Evolutionary conservation across 192 early-diverging fungal genomes (phyloP).

Genomic region (Oehlia diaphana): DNA sequence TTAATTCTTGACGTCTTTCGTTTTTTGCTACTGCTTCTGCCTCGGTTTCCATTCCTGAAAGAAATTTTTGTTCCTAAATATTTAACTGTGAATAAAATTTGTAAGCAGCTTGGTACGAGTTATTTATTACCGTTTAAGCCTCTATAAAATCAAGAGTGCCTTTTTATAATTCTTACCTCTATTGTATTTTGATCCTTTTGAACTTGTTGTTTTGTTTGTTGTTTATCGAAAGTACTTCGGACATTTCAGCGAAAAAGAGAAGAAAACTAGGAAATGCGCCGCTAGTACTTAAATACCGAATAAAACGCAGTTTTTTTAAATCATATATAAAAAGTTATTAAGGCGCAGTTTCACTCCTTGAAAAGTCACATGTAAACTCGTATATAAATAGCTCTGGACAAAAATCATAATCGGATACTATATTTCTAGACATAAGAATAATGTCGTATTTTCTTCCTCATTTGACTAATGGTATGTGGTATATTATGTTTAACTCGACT

Average conservation of each 20-base stretch:
- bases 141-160: neutral
- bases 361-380: too few species aligned
- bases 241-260: neutral
- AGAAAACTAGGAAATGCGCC: neutral
- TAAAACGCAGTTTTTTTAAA: too few species aligned
- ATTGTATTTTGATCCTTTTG: neutral
- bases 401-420: too few species aligned
- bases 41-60: neutral
- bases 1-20: constrained; percentile 28
- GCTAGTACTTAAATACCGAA: neutral
- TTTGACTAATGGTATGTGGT: constrained; percentile 55
- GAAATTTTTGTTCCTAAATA: neutral
- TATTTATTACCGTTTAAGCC: too few species aligned
- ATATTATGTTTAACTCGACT: neutral
- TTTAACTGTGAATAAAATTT: neutral
- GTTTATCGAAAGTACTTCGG: neutral
- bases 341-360: too few species aligned
- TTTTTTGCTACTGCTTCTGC: neutral
- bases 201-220: neutral
- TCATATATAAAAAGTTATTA: too few species aligned
- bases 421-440: neutral
- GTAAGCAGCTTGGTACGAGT: neutral
- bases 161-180: neutral
- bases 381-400: too few species aligned
- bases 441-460: constrained; percentile 64